Conservation (phyloP, 2,329 filamentous ascomycete genomes). For the Dactylellina leptospora region DNA sequence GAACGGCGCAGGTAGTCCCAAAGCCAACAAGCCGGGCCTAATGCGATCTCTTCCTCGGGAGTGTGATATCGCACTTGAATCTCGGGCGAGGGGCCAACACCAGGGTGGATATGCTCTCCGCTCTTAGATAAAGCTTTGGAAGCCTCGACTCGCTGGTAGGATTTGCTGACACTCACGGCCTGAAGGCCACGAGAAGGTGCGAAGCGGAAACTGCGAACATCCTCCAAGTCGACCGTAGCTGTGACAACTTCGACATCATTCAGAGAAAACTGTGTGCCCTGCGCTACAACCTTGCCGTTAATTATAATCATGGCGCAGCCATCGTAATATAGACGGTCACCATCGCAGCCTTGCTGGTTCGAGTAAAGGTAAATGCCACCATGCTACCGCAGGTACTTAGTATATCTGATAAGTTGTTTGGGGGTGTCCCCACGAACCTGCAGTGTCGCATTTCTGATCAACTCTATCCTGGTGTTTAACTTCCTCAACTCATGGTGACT, state of each 20-base stretch:
- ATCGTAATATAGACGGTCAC: conserved; percentile 71
- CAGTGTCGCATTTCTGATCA: conserved; percentile 73
- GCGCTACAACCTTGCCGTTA: conserved; percentile 71
- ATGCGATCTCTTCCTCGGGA: conserved; percentile 74
- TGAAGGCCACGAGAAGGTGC: conserved; percentile 69
- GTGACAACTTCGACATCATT: conserved; percentile 72
- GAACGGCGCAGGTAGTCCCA: conserved; percentile 71
- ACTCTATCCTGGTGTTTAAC: conserved; percentile 69
- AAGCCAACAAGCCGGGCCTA: conserved; percentile 72
- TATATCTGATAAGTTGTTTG: not conserved
- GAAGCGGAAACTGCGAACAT: conserved; percentile 72
- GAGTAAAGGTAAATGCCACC: conserved; percentile 68
- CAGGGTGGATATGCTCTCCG: conserved; percentile 62
- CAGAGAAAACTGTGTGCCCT: conserved; percentile 73
- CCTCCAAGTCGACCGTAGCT: conserved; percentile 75
- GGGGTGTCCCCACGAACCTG: conserved; percentile 62
- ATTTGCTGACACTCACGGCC: conserved; percentile 63
- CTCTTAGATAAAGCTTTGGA: conserved; percentile 63
- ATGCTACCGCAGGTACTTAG: conserved; percentile 57
- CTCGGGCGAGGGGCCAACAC: conserved; percentile 62
- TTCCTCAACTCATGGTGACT: conserved; percentile 75
- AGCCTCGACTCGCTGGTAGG: conserved; percentile 64
- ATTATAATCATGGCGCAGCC: conserved; percentile 71
- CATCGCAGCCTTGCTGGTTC: conserved; percentile 70
- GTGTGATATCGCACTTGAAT: conserved; percentile 67